Evolutionary conservation across 2,329 filamentous ascomycete species (phyloP), one percentile per base, ranked within the genome.

Genomic region (Fusarium musae): DNA sequence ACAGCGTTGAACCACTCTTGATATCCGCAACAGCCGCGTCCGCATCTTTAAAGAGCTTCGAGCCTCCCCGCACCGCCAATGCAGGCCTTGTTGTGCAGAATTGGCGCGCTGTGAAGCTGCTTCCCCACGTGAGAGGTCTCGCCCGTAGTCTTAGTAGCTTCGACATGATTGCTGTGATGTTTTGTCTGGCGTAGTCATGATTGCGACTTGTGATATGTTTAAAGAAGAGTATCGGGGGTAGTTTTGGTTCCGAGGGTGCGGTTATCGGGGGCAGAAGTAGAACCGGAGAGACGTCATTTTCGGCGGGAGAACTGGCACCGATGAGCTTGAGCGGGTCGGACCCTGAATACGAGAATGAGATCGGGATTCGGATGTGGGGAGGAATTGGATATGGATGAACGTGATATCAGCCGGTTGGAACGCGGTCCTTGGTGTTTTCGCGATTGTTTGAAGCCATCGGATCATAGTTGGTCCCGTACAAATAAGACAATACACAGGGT

Each of bases 21-120:
- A 95, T 84, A 78, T 94, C 93, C 6, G 89, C 88, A 44, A 95
- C 88, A 10, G 93, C 93, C 46, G 89, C 89, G 70, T 92, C 91
- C 23, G 92, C 92, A 8, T 85, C 88, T 6, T 79, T 79, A 73
- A 82, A 88, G 3, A 89, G 75, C 75, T 89, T 89, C 2, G 86
- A 87, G 3, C 66, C 59, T 3, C 64, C 63, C 36, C 67, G 53
- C 5, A 60, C 66, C 12, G 73, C 57, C 26, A 71, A 46, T 4
- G 62, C 57, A 9, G 46, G 57, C 5, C 63, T 70, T 30, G 76
- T 74, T 44, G 76, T 66, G 32, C 74, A 71, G 52, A 78, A 78
- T 37, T 64, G 66, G 10, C 76, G 60, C 26, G 64, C 49, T 28
- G 73, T 75, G 65, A 78, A 65, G 69, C 67, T 74, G 42, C 74